Percentiles rank a stretch among this genome's conserved stretches.
Evolutionary conservation across 495 filamentous ascomycete genomes (phyloP).

Genomic region (Penicillium simplicissimum): DNA sequence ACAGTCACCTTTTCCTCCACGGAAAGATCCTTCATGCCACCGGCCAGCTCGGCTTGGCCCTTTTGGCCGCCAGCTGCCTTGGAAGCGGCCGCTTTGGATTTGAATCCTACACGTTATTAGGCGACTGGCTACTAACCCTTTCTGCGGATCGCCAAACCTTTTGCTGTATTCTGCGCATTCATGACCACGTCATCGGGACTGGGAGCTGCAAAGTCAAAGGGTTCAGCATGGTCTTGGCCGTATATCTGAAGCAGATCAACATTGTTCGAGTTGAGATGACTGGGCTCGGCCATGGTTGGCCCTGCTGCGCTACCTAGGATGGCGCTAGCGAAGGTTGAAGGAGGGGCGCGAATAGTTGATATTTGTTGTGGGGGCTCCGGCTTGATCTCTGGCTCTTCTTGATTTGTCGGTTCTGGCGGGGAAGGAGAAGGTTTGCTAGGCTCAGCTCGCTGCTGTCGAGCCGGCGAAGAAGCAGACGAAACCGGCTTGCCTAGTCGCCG

Average conservation of each 20-base stretch:
- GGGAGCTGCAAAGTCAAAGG: slow-evolving; percentile 76
- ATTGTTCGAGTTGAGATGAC: slow-evolving; percentile 38
- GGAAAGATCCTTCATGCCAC: slow-evolving; percentile 58
- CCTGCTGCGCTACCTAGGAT: slow-evolving; percentile 55
- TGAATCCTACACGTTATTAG: slow-evolving; percentile 51
- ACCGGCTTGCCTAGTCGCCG: slow-evolving; percentile 25
- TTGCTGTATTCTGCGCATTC: slow-evolving; percentile 74
- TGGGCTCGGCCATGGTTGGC: slow-evolving; percentile 37
- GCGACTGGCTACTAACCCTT: slow-evolving; percentile 37
- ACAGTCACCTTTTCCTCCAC: slow-evolving; percentile 70
- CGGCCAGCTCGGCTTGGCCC: slow-evolving; percentile 39
- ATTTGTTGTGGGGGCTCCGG: slow-evolving; percentile 18
- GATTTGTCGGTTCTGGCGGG: slow-evolving; percentile 2
- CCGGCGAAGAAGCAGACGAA: slow-evolving; percentile 18
- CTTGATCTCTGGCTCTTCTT: slow-evolving; percentile 7
- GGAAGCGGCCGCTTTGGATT: slow-evolving; percentile 46
- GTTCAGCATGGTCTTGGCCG: slow-evolving; percentile 49
- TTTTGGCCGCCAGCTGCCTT: slow-evolving; percentile 47
- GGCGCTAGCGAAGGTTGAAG: slow-evolving; percentile 69
- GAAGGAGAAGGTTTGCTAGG: slow-evolving; percentile 11
- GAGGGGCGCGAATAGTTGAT: slow-evolving; percentile 41
- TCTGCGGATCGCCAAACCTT: slow-evolving; percentile 70
- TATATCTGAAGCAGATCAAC: slow-evolving; percentile 56
- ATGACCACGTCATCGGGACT: slow-evolving; percentile 92
- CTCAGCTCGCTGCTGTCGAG: slow-evolving; percentile 25